These are phyloP conservation scores for Chrysoporthe cubensis DNA, from an alignment of 2,329 filamentous ascomycete species.

Conservation along the genomic window DNA sequence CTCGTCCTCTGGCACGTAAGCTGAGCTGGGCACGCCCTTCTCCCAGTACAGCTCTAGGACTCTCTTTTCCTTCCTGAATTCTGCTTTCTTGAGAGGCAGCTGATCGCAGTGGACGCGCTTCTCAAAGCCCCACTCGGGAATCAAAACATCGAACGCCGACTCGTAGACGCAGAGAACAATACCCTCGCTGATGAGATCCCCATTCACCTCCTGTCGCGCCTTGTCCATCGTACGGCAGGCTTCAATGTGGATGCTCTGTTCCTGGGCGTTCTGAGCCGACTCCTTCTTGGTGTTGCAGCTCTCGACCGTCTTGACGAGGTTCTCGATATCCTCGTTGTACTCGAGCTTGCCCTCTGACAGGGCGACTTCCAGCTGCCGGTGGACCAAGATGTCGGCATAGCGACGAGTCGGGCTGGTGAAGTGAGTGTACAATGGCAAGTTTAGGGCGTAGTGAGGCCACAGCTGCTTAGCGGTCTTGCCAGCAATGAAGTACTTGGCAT, in stretches of 20 bases:
- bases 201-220: conserved; percentile 81
- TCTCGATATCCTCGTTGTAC: conserved; percentile 87
- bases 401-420: conserved; percentile 95
- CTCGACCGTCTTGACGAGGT: conserved; percentile 87
- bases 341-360: conserved; percentile 82
- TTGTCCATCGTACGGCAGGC: conserved; percentile 96
- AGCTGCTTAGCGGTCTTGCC: conserved; percentile 78
- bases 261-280: conserved; percentile 93
- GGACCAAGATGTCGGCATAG: conserved; percentile 93
- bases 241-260: conserved; percentile 98
- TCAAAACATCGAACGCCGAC: conserved; percentile 96
- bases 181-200: conserved; percentile 92
- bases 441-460: conserved; percentile 88
- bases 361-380: conserved; percentile 88
- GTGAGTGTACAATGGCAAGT: conserved; percentile 93
- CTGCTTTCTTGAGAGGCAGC: conserved; percentile 97
- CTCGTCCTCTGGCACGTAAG: conserved; percentile 96
- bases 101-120: conserved; percentile 99
- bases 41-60: conserved; percentile 98
- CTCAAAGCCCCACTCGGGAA: conserved; percentile 98
- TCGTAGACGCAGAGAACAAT: conserved; percentile 98
- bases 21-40: conserved; percentile 96
- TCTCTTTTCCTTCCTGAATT: conserved; percentile 95
- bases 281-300: conserved; percentile 99
- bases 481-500: conserved; percentile 91